phyloP scores from a whole-genome alignment of 1,284 basidiomycete species.

The Sanghuangporus baumii region DNA sequence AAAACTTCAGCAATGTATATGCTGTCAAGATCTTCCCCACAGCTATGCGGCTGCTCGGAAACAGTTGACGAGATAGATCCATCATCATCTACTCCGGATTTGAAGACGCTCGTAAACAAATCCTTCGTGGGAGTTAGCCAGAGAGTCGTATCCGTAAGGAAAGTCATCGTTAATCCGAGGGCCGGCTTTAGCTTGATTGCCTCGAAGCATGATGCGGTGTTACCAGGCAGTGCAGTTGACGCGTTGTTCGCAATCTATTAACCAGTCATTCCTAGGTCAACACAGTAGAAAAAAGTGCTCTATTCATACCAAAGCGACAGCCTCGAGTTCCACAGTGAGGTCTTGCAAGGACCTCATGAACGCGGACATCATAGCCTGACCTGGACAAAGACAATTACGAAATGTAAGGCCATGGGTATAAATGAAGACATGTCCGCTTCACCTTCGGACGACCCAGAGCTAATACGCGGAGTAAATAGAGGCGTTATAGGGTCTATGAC shows the following conservation, averaged over 20 bases:
- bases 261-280: conserved; percentile 8
- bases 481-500: conserved; percentile 64
- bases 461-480: conserved; percentile 62
- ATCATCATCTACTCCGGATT: neutral
- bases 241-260: conserved; percentile 43
- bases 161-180: conserved; percentile 68
- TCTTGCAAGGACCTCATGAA: conserved; percentile 61
- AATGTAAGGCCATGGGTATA: neutral
- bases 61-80: neutral
- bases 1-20: conserved; percentile 12
- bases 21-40: neutral
- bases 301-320: conserved; percentile 47
- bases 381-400: conserved; percentile 21
- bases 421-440: neutral
- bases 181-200: conserved; percentile 54
- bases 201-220: conserved; percentile 34
- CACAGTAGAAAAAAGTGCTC: neutral
- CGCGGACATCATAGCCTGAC: conserved; percentile 68
- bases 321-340: conserved; percentile 39
- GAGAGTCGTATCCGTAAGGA: conserved; percentile 63
- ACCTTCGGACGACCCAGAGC: conserved; percentile 60
- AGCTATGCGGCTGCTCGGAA: neutral
- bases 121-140: conserved; percentile 43
- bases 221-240: conserved; percentile 29
- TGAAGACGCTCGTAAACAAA: neutral